A percentile compares a stretch with the other conserved stretches of the same genome.
Conservation (phyloP, 768 basidiomycete species). For the Trametopsis cervina region DNA sequence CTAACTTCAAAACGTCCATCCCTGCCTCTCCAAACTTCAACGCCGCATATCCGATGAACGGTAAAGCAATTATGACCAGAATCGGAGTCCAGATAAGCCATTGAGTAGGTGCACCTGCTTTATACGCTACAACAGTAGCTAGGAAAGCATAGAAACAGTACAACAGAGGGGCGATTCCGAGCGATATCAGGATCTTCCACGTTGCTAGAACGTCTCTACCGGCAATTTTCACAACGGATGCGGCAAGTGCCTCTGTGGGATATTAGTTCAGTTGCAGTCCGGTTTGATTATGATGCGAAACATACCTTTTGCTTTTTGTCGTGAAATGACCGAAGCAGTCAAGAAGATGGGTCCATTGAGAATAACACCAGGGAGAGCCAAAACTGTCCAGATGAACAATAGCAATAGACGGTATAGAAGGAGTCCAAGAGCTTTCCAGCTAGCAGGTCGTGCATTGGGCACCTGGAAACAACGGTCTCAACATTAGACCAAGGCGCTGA, state of each 20-base stretch:
- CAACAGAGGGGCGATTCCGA: constrained; percentile 83
- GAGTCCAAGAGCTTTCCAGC: constrained; percentile 82
- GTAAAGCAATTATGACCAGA: constrained; percentile 63
- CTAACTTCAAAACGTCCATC: constrained; percentile 93
- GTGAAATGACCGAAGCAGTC: constrained; percentile 80
- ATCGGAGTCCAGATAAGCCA: constrained; percentile 75
- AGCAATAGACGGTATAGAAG: constrained; percentile 77
- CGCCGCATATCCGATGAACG: constrained; percentile 87
- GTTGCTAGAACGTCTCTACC: constrained; percentile 96
- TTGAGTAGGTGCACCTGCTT: constrained; percentile 51
- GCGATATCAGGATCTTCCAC: constrained; percentile 94
- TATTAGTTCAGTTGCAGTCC: too few relatives aligned
- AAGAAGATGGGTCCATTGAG: constrained; percentile 93
- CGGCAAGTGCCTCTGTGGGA: constrained; percentile 88
- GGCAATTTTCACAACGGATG: constrained; percentile 90
- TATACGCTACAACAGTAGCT: constrained; percentile 66
- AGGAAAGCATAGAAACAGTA: constrained; percentile 80
- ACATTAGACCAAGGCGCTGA: not conserved
- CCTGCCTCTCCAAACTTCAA: constrained; percentile 98
- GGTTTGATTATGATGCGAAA: too few relatives aligned
- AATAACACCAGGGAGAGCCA: constrained; percentile 87
- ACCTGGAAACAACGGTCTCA: constrained; percentile 40
- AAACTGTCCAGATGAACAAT: constrained; percentile 69
- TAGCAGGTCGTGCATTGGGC: constrained; percentile 76
- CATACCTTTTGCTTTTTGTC: constrained; percentile 80